phyloP scores from a whole-genome alignment of 768 basidiomycete species.

The Suillus variegatus region DNA sequence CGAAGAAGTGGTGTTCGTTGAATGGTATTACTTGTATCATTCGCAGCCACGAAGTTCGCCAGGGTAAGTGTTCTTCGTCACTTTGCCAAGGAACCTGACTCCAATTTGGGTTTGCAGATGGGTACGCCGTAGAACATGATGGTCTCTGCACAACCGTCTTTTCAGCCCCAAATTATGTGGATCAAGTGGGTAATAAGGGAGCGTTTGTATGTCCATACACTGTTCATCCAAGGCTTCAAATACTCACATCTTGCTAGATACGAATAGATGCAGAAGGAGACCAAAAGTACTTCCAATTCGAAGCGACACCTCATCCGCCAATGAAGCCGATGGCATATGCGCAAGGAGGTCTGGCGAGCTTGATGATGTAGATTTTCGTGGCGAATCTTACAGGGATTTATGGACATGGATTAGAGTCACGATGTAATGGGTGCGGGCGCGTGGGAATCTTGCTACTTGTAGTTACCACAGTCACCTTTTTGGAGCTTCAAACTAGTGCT shows the following conservation, averaged over 20 bases:
- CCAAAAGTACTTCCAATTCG: constrained; percentile 77
- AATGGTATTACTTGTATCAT: constrained; percentile 89
- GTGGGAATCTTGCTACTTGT: constrained; percentile 25
- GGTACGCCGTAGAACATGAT: constrained; percentile 93
- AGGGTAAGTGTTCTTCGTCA: constrained; percentile 49
- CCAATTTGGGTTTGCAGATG: constrained; percentile 48
- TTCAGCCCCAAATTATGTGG: constrained; percentile 94
- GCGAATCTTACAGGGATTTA: not conserved
- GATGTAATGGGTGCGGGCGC: constrained; percentile 5
- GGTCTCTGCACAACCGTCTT: constrained; percentile 96
- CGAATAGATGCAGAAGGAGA: constrained; percentile 80
- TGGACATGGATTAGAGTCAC: not conserved
- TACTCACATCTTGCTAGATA: constrained; percentile 48
- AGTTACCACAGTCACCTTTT: constrained; percentile 1
- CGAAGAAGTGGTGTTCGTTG: constrained; percentile 82
- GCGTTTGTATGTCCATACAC: constrained; percentile 67
- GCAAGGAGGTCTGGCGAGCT: constrained; percentile 59
- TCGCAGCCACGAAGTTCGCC: constrained; percentile 95
- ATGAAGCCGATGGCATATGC: constrained; percentile 94
- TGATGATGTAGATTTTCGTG: constrained; percentile 59
- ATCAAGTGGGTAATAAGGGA: constrained; percentile 89
- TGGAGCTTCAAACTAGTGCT: not conserved
- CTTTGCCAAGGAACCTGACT: constrained; percentile 10
- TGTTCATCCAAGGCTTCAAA: constrained; percentile 1
- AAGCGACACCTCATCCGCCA: constrained; percentile 84